These are phyloP conservation scores for Boletus sp. DNA, from an alignment of 768 basidiomycete genomes.

Conservation along the genomic window DNA sequence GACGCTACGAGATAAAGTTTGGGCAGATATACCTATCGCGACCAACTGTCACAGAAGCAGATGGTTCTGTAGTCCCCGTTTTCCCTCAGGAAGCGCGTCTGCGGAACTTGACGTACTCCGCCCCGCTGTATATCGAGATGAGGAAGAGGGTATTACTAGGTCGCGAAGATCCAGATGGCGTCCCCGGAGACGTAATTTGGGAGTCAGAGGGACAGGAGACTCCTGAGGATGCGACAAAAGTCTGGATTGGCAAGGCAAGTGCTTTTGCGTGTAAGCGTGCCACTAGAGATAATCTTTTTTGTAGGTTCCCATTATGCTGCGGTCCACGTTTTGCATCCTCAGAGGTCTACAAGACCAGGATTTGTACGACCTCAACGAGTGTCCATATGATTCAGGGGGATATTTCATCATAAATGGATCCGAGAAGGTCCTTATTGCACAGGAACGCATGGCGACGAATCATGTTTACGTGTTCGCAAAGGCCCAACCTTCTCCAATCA, in stretches of 20 bases:
- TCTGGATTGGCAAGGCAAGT: conserved; percentile 91
- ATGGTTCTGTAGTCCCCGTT: conserved; percentile 89
- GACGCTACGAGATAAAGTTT: conserved; percentile 96
- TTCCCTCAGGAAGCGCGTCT: conserved; percentile 97
- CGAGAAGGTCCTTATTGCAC: conserved; percentile 99
- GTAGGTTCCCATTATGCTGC: conserved; percentile 96
- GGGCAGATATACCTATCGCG: conserved; percentile 96
- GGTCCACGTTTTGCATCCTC: conserved; percentile 93
- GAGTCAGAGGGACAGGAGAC: conserved; percentile 66
- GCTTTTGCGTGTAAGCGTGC: background rate
- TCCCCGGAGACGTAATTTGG: conserved; percentile 78
- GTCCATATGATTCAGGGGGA: conserved; percentile 97
- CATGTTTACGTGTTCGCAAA: conserved; percentile 99
- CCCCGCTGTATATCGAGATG: conserved; percentile 95
- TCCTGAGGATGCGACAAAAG: conserved; percentile 69
- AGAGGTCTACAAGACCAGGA: conserved; percentile 74
- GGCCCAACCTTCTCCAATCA: conserved; percentile 92
- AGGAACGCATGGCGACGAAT: conserved; percentile 99
- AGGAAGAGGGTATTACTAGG: conserved; percentile 79
- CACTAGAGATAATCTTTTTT: conserved; percentile 12
- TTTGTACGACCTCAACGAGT: conserved; percentile 91
- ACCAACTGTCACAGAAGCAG: conserved; percentile 92
- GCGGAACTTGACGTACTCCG: conserved; percentile 93
- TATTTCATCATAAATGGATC: conserved; percentile 99
- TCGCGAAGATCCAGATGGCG: conserved; percentile 75